These are phyloP conservation scores for Leccinum subtestaceum DNA, from an alignment of 768 basidiomycete genomes.

Conservation along the genomic window DNA sequence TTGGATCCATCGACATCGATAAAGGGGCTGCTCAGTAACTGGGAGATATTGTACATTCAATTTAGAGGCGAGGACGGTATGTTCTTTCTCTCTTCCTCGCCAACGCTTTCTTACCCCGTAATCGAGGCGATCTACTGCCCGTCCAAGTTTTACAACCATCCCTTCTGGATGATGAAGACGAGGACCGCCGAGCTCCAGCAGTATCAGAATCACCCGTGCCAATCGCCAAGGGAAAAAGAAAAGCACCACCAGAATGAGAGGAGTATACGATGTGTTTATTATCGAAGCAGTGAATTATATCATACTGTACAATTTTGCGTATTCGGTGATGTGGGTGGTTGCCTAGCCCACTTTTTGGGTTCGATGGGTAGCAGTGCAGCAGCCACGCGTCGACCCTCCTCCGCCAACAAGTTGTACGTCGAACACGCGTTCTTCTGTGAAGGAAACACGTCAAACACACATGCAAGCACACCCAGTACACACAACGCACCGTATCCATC, in stretches of 20 bases:
- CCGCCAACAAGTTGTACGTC: constrained; percentile 89
- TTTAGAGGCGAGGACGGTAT: constrained; percentile 63
- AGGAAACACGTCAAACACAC: background rate
- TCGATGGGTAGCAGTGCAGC: constrained; percentile 80
- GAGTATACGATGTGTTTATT: constrained; percentile 3
- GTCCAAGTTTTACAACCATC: constrained; percentile 58
- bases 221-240: constrained; percentile 60
- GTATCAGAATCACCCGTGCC: constrained; percentile 25
- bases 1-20: constrained; percentile 43
- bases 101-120: background rate
- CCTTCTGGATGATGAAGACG: constrained; percentile 62
- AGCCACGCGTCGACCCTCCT: constrained; percentile 91
- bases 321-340: constrained; percentile 9
- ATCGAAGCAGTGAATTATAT: constrained; percentile 7
- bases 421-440: constrained; percentile 85
- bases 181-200: constrained; percentile 33
- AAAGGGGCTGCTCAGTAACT: constrained; percentile 53
- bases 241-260: constrained; percentile 38
- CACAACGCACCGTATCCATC: constrained; percentile 68
- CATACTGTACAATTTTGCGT: constrained; percentile 16
- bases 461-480: background rate
- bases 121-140: constrained; percentile 55
- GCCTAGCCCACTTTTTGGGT: constrained; percentile 47
- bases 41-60: constrained; percentile 68
- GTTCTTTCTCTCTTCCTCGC: background rate